These are phyloP conservation scores for Corylus heterophylla DNA, from an alignment of 306 rosid genomes.

Conservation along the genomic window DNA sequence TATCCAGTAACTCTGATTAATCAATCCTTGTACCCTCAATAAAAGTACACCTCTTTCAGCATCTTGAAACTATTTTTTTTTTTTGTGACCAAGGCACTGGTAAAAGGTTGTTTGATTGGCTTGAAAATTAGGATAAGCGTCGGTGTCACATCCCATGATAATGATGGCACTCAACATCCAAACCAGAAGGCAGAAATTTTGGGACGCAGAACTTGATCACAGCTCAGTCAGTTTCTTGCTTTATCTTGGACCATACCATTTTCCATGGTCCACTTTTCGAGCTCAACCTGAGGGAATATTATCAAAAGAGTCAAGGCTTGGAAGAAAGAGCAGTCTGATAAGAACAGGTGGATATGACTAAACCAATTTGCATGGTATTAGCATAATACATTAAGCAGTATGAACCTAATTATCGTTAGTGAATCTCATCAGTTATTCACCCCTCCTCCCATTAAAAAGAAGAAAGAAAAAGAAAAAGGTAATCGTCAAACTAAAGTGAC, in stretches of 20 bases:
- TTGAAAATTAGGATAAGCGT: slow-evolving; percentile 13
- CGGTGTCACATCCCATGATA: slow-evolving; percentile 19
- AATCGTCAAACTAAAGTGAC: neutral
- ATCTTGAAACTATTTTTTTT: neutral
- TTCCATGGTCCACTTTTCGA: slow-evolving; percentile 84
- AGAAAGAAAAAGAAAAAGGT: neutral
- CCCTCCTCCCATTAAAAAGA: neutral
- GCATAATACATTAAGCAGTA: neutral
- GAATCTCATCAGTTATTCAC: neutral
- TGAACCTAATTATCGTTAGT: neutral
- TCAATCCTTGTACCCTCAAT: neutral
- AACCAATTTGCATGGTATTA: neutral
- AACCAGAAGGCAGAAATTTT: slow-evolving; percentile 13
- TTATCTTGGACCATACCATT: slow-evolving; percentile 52
- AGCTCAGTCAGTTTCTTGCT: slow-evolving; percentile 45
- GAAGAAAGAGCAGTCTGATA: neutral
- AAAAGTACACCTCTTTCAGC: neutral
- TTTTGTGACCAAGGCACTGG: neutral
- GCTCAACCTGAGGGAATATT: slow-evolving; percentile 54
- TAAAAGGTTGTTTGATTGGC: slow-evolving; percentile 8
- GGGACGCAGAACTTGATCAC: slow-evolving; percentile 10
- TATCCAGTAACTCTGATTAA: neutral
- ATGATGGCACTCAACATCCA: slow-evolving; percentile 8
- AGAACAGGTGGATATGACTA: neutral
- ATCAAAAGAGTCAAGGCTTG: neutral